Percentiles rank a stretch among this genome's conserved stretches.
Evolutionary conservation across 305 asterid genomes (phyloP).

Genomic region (Salvia sclarea): DNA sequence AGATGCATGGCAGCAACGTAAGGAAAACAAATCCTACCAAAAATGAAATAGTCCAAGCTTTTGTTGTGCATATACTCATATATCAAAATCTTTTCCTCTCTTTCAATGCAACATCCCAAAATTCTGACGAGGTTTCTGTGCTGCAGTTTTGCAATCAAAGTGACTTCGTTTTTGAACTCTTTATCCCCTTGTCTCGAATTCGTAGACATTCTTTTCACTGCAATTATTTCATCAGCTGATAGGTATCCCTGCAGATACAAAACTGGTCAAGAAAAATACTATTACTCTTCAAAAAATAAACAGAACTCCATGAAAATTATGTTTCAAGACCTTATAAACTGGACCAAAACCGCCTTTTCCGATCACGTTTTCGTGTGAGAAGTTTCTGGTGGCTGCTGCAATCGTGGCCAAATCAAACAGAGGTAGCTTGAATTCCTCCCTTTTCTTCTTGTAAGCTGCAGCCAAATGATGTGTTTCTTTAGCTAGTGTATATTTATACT

Average conservation of each 20-base stretch:
- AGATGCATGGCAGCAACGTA: neutral
- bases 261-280: neutral
- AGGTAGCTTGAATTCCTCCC: conserved; percentile 23
- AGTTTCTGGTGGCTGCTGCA: conserved; percentile 28
- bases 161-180: too few relatives aligned
- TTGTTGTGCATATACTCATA: too few relatives aligned
- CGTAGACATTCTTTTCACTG: conserved; percentile 35
- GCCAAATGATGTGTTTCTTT: neutral
- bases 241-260: conserved; percentile 21
- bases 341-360: conserved; percentile 36
- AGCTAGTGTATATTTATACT: too few relatives aligned
- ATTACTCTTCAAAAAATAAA: neutral
- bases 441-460: neutral
- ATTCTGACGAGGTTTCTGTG: too few relatives aligned
- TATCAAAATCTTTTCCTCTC: too few relatives aligned
- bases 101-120: too few relatives aligned
- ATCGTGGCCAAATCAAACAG: conserved; percentile 23
- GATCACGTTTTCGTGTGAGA: conserved; percentile 14
- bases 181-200: conserved; percentile 31
- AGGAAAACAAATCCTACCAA: too few relatives aligned
- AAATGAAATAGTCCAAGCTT: too few relatives aligned
- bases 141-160: too few relatives aligned
- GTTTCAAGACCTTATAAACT: conserved; percentile 29
- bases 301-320: too few relatives aligned
- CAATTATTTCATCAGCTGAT: conserved; percentile 16